Evolutionary conservation across 495 filamentous ascomycete species (phyloP), one percentile per base, ranked within the genome.

Genomic region (Pseudevernia furfuracea): DNA sequence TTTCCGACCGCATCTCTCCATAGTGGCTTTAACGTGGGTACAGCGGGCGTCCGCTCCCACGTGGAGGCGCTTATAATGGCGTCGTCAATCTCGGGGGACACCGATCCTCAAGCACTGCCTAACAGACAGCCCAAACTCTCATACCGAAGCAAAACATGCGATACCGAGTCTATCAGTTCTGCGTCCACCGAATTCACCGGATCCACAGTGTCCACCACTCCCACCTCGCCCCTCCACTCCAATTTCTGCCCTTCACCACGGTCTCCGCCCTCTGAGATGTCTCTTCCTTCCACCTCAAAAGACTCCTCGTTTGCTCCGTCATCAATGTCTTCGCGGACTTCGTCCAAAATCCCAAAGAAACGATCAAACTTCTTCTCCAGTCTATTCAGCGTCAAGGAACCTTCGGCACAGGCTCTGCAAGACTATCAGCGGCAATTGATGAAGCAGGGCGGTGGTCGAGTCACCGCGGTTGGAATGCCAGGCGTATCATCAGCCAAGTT

Each of bases 401-500:
- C 72, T 19, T 74, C 72, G 3, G 53, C 60, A 37, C 65, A 70
- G 53, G 72, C 72, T 34, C 67, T 74, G 38, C 65, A 56, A 39
- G 68, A 70, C 32, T 72, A 73, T 52, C 61, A 72, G 48, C 60
- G 58, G 21, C 60, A 65, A 12, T 28, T 70, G 38, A 63, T 68
- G 46, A 67, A 67, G 59, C 64, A 71, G 59, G 65, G 61, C 25
- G 65, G 60, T 28, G 72, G 70, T n/a, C 68, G 67, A 49, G 39
- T 60, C 59, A 66, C 25, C 23, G 60, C 69, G 12, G 68, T 69
- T n/a, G 72, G 66, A 11, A 23, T 77, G 36, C 69, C 71, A 11
- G 71, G 73, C 39, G 69, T 79, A 4, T 75, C 79, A 15, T 69
- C 70, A 11, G 69, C 73, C 41, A 80, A 76, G 63, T 70, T 81